Percentiles rank a stretch among this genome's conserved stretches.
Evolutionary conservation across 2,329 filamentous ascomycete species (phyloP).

Genomic region (Ascosphaera pollenicola): DNA sequence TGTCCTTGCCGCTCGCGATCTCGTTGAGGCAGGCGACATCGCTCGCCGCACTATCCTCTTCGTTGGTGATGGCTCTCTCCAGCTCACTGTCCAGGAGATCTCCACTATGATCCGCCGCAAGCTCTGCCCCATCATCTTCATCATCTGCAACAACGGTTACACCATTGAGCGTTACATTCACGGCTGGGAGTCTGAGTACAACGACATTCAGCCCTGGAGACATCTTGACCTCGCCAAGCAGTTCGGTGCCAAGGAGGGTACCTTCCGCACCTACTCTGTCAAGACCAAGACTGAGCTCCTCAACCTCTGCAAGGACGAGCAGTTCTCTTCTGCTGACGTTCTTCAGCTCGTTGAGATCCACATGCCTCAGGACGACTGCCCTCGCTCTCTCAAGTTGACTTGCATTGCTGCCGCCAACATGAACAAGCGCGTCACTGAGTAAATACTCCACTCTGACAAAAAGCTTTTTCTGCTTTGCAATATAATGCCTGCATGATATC

Average conservation of each 20-base stretch:
- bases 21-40: slow-evolving; percentile 9
- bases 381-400: slow-evolving; percentile 42
- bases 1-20: slow-evolving; percentile 24
- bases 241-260: slow-evolving; percentile 38
- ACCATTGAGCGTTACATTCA: slow-evolving; percentile 74
- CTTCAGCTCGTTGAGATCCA: slow-evolving; percentile 54
- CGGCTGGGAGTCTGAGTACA: slow-evolving; percentile 54
- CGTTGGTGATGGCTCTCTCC: slow-evolving; percentile 66
- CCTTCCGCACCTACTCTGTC: slow-evolving; percentile 37
- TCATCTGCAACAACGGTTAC: slow-evolving; percentile 67
- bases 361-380: slow-evolving; percentile 56
- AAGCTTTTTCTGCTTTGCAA: too few relatives aligned
- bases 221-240: slow-evolving; percentile 43
- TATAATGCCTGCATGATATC: too few relatives aligned
- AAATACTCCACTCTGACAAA: slow-evolving; percentile 10
- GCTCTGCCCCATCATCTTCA: slow-evolving; percentile 53
- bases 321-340: slow-evolving; percentile 32
- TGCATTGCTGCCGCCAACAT: slow-evolving; percentile 44
- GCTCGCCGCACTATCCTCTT: slow-evolving; percentile 49
- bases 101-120: slow-evolving; percentile 56
- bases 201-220: slow-evolving; percentile 54
- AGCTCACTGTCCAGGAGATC: slow-evolving; percentile 63
- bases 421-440: slow-evolving; percentile 21
- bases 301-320: slow-evolving; percentile 35
- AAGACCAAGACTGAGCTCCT: slow-evolving; percentile 46